Base-by-base conservation (phyloP, 768 basidiomycete genomes). In the Termitomyces sp. region DNA sequence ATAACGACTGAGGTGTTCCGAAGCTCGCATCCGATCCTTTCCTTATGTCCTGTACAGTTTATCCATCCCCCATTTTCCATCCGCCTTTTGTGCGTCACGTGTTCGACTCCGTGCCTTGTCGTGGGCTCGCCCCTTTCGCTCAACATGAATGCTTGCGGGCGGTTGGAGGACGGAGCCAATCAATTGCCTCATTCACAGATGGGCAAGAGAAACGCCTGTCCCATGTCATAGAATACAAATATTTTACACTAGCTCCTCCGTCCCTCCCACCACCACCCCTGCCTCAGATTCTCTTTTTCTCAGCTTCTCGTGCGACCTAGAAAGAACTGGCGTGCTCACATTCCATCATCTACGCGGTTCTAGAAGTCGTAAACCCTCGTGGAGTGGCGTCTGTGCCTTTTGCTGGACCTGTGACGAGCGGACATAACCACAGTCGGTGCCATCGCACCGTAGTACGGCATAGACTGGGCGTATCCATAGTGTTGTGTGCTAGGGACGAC, bases 161-260 rank as follows among this genome's bases (percentile, higher is more conserved):
- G 37, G 39, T 42, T 42, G 18, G 3, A 50, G 24, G 36, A 41
- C 1, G 22, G 39, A 31, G 24, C n/a, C 52, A 13, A 39, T 39
- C 64, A 56, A 58, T 58, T 45, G 51, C 58, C 58, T 52, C 60
- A 61, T 65, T 62, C 58, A 63, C 58, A 63, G 58, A 61, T 16
- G 55, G 58, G 60, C 58, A 55, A 63, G 47, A 63, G 64, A 65
- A 58, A 61, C 54, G 60, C 55, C 53, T 58, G 61, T 57, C 46
- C 60, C 62, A 52, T 54, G 58, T 37, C 57, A 58, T 53, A 54
- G 8, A 54, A 44, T 65, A 63, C 64, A 63, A 58, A 58, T 57
- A 63, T 63, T 55, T 61, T 57, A 63, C 59, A 55, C 55, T n/a
- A 45, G 8, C 49, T 47, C 58, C n/a, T 39, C 49, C 58, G 41